A percentile compares a stretch with the other conserved stretches of the same genome.
These are phyloP conservation scores for Colletotrichum limetticola DNA, from an alignment of 2,329 filamentous ascomycete species.

Conservation along the genomic window DNA sequence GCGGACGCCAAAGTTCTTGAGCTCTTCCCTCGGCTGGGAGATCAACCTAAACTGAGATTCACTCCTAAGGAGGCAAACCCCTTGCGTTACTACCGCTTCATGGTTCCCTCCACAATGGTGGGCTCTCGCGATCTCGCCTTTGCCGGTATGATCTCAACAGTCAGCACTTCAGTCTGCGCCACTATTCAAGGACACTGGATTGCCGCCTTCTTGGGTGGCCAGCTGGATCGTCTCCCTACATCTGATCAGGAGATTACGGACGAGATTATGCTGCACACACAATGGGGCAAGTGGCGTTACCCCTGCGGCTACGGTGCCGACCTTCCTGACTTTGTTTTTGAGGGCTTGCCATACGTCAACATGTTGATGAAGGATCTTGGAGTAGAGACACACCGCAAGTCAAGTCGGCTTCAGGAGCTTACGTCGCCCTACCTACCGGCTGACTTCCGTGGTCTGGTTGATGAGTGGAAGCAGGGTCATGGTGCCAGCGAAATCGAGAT, in stretches of 20 bases:
- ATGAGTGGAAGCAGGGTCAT: not conserved
- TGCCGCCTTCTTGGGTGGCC: not conserved
- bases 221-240: not conserved
- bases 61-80: not conserved
- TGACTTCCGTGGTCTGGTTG: not conserved
- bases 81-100: not conserved
- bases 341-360: constrained; percentile 64
- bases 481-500: not conserved
- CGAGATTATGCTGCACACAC: constrained; percentile 55
- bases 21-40: not conserved
- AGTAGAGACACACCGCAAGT: constrained; percentile 35
- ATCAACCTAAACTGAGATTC: not conserved
- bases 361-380: constrained; percentile 37
- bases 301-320: constrained; percentile 59
- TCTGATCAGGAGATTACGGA: not conserved
- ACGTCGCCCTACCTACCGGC: not conserved
- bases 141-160: not conserved
- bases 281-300: constrained; percentile 66
- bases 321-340: constrained; percentile 68
- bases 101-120: not conserved
- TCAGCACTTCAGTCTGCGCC: not conserved
- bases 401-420: constrained; percentile 30
- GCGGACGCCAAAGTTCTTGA: not conserved
- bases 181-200: not conserved
- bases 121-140: not conserved